Base-by-base conservation (phyloP, 805 yeast species). In the Isabelozyma rhagii region DNA sequence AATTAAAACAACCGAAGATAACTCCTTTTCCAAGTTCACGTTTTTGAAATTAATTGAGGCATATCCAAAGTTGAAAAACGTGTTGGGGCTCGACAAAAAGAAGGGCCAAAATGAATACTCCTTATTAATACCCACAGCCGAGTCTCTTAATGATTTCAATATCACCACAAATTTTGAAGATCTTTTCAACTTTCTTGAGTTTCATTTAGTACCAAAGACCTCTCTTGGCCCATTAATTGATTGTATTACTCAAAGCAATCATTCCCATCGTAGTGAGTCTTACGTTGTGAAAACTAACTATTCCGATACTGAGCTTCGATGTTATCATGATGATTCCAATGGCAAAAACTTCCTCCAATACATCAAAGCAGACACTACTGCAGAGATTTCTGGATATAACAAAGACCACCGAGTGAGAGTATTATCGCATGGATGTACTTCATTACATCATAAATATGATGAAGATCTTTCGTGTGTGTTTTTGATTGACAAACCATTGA, bases 161-260 rank as follows among this genome's bases (percentile, higher is more conserved):
- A 75, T 79, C 47, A 77, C 81, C 27, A 58, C 68, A 5, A 67
- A 67, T 29, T 71, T 71, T 43, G 62, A 67, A 1, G 71, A 74
- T 14, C 63, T 89, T 31, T 72, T 73, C 41, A 76, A 80, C 11
- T 79, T 91, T 50, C 68, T 89, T 39, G 78, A 77, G 46, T 68
- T 89, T 45, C 98, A 92, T 62, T 70, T 89, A 27, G 72, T 92
- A 2, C 87, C 88, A 1, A 78, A 79, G 17, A 72, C 78, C 18
- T 79, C 86, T 9, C 63, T 83, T 2, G 61, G 63, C 0, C 67
- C 63, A 18, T 52, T 87, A 8, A 59, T 81, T 11, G 56, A 68
- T 5, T 87, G 94, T 60, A 69, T 78, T 4, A 50, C 54, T 8
- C 59, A 57, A 18, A 29, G 40, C n/a, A 3, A 47, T 44, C 14